Percentiles rank a stretch among this genome's conserved stretches.
These are phyloP conservation scores for Nemania abortiva DNA, from an alignment of 2,329 filamentous ascomycete genomes.

Conservation along the genomic window DNA sequence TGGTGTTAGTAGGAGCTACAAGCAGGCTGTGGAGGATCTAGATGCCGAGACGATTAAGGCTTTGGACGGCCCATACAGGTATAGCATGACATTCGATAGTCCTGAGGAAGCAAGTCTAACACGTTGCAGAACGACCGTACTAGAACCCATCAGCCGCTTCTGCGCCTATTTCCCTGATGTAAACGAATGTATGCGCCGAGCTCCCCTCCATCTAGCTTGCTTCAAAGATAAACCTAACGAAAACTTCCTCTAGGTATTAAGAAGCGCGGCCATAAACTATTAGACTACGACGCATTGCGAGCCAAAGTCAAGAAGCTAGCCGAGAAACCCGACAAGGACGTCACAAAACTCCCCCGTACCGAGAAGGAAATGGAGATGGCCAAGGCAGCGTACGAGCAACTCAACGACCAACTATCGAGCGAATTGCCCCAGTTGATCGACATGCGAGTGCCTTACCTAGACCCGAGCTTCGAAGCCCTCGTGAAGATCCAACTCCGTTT, in stretches of 20 bases:
- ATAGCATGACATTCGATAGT: constrained; percentile 41
- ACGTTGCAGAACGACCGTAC: constrained; percentile 78
- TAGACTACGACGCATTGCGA: constrained; percentile 96
- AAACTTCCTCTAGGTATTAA: constrained; percentile 77
- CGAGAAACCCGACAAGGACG: constrained; percentile 99
- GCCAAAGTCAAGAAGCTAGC: constrained; percentile 96
- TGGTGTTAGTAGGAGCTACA: constrained; percentile 96
- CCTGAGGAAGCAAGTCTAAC: constrained; percentile 6
- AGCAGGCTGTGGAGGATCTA: constrained; percentile 96
- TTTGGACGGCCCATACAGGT: constrained; percentile 93
- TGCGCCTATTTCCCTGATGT: constrained; percentile 99
- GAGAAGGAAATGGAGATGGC: constrained; percentile 98
- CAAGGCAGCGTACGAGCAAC: constrained; percentile 90
- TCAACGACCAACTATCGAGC: constrained; percentile 94
- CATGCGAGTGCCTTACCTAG: constrained; percentile 94
- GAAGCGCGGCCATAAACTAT: constrained; percentile 97
- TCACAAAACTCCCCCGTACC: constrained; percentile 92
- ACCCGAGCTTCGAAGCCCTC: constrained; percentile 95
- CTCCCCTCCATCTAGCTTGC: neutral
- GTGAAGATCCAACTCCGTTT: constrained; percentile 99
- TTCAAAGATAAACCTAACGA: constrained; percentile 37
- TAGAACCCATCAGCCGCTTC: constrained; percentile 95
- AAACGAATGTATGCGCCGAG: constrained; percentile 80
- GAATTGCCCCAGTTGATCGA: constrained; percentile 97
- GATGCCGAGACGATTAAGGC: constrained; percentile 99